These are phyloP conservation scores for Candida nemodendra DNA, from an alignment of 805 yeast genomes.

Conservation along the genomic window DNA sequence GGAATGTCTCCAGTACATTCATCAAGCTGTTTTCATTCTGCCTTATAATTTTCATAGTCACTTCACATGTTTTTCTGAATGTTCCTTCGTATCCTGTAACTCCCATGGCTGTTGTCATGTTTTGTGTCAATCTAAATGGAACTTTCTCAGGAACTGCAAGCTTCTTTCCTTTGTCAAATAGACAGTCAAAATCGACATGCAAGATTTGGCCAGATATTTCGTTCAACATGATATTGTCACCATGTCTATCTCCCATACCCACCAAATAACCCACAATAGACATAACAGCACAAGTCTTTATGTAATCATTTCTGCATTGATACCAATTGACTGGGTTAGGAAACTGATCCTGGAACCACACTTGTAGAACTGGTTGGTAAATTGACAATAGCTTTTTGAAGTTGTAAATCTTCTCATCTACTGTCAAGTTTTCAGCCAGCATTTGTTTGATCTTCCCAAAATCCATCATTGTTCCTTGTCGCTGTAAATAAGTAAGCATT, in stretches of 20 bases:
- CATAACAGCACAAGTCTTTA: slow-evolving; percentile 90
- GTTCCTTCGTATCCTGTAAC: slow-evolving; percentile 87
- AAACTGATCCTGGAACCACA: slow-evolving; percentile 86
- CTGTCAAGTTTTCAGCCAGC: slow-evolving; percentile 22
- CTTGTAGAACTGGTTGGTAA: slow-evolving; percentile 70
- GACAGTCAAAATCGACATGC: slow-evolving; percentile 96
- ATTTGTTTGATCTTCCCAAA: slow-evolving; percentile 26
- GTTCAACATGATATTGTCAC: slow-evolving; percentile 81
- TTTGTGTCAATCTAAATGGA: slow-evolving; percentile 88
- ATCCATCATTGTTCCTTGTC: slow-evolving; percentile 28
- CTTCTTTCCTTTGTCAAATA: slow-evolving; percentile 82
- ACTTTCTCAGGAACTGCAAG: slow-evolving; percentile 85
- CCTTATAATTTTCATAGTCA: slow-evolving; percentile 69
- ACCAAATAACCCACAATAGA: slow-evolving; percentile 92
- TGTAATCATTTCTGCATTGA: slow-evolving; percentile 67
- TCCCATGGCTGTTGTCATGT: slow-evolving; percentile 85
- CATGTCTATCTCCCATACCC: slow-evolving; percentile 95
- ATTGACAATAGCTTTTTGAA: slow-evolving; percentile 35
- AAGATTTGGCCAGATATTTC: slow-evolving; percentile 74
- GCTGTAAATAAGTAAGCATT: slow-evolving; percentile 32
- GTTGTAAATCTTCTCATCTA: slow-evolving; percentile 34
- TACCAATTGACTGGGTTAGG: slow-evolving; percentile 92
- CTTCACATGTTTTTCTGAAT: slow-evolving; percentile 82
- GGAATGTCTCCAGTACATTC: slow-evolving; percentile 88
- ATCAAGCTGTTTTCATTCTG: slow-evolving; percentile 78